A percentile compares a stretch with the other conserved stretches of the same genome.
Evolutionary conservation across 306 rosid genomes (phyloP).

Genomic region (Ceratonia siliqua): DNA sequence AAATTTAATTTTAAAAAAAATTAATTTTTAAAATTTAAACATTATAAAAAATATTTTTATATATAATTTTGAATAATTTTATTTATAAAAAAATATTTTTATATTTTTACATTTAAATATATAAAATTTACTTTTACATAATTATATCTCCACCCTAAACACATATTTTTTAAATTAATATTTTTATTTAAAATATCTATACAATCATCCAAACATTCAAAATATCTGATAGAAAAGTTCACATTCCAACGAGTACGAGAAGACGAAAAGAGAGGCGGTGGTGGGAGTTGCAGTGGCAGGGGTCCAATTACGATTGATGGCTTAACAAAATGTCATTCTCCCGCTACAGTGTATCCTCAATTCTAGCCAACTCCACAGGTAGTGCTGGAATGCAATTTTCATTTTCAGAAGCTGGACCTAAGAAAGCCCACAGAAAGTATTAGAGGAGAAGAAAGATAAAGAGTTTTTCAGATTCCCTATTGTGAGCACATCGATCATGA

Average conservation of each 20-base stretch:
- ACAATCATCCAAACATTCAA: too few relatives aligned
- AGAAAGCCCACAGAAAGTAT: not conserved
- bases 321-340: conserved; percentile 11
- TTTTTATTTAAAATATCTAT: too few relatives aligned
- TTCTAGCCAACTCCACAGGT: conserved; percentile 28
- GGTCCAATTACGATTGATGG: conserved; percentile 34
- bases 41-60: too few relatives aligned
- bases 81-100: too few relatives aligned
- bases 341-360: conserved; percentile 14
- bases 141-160: too few relatives aligned
- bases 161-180: too few relatives aligned
- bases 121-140: too few relatives aligned
- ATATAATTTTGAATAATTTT: too few relatives aligned
- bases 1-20: too few relatives aligned
- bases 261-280: conserved; percentile 2
- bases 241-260: conserved; percentile 16
- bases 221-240: conserved; percentile 9
- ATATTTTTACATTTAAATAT: too few relatives aligned
- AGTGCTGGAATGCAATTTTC: conserved; percentile 34
- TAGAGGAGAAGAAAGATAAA: not conserved
- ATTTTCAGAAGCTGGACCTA: conserved; percentile 30
- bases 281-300: too few relatives aligned
- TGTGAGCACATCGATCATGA: conserved; percentile 27
- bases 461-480: conserved; percentile 40
- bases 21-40: too few relatives aligned